Evolutionary conservation across 1,139 yeast genomes (phyloP).

Genomic region (Kodamaea alishanica): DNA sequence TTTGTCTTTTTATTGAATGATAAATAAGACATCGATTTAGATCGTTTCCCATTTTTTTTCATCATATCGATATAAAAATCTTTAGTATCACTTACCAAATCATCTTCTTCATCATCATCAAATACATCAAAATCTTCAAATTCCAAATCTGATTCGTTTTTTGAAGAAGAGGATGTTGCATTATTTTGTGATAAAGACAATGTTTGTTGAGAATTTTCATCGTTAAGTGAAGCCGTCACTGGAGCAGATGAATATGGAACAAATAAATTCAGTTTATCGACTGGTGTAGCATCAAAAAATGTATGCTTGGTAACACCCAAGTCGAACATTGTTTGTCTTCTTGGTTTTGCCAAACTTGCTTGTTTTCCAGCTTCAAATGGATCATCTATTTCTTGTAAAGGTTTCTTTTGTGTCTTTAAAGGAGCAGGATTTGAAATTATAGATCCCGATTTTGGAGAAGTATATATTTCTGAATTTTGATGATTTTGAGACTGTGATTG

Average conservation of each 20-base stretch:
- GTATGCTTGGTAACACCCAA: slow-evolving; percentile 44
- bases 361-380: slow-evolving; percentile 28
- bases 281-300: slow-evolving; percentile 42
- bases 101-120: slow-evolving; percentile 39
- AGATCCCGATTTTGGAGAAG: slow-evolving; percentile 4
- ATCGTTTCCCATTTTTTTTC: slow-evolving; percentile 50
- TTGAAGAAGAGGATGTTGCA: neutral
- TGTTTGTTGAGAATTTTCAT: slow-evolving; percentile 7
- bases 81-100: slow-evolving; percentile 18
- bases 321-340: slow-evolving; percentile 50
- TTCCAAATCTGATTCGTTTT: slow-evolving; percentile 27
- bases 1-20: slow-evolving; percentile 49
- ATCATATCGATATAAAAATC: slow-evolving; percentile 23
- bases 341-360: slow-evolving; percentile 28
- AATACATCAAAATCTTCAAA: slow-evolving; percentile 47
- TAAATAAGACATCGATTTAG: slow-evolving; percentile 59
- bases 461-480: slow-evolving; percentile 1
- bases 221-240: slow-evolving; percentile 60
- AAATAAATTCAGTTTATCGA: slow-evolving; percentile 53
- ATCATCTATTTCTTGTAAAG: slow-evolving; percentile 10
- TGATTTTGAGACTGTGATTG: slow-evolving; percentile 10
- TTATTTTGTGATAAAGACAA: neutral
- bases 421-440: slow-evolving; percentile 3
- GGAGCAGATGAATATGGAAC: slow-evolving; percentile 76
- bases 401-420: neutral